Evolutionary conservation across 352 stramenopile species (phyloP).

Genomic region (Globisporangium yorkense): DNA sequence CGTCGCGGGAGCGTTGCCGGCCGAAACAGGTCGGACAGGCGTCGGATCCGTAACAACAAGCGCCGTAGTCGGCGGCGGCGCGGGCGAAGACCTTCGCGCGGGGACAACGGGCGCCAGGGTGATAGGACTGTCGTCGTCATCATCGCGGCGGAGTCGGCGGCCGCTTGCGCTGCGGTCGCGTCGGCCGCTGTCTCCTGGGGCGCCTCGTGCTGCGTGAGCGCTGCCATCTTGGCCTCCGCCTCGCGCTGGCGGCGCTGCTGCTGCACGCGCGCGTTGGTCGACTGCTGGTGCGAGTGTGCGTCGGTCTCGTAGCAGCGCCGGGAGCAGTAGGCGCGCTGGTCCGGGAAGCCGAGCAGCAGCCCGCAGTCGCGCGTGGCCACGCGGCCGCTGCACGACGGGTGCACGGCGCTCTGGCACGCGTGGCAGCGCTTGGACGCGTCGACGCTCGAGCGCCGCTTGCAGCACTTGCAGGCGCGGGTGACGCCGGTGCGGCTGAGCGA

Average conservation of each 20-base stretch:
- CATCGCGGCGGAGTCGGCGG: too few species aligned
- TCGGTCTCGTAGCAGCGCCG: constrained; percentile 35
- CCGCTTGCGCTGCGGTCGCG: too few species aligned
- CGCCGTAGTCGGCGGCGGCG: too few species aligned
- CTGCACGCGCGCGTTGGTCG: constrained; percentile 3
- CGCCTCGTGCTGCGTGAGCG: not conserved
- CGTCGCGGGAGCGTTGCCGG: too few species aligned
- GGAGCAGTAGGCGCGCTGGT: constrained; percentile 27
- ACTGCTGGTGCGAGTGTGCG: constrained; percentile 6
- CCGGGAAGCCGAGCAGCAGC: constrained; percentile 28
- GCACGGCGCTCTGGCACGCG: constrained; percentile 25
- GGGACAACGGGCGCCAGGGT: too few species aligned
- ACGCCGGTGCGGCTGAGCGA: not conserved
- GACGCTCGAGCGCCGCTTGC: constrained; percentile 9
- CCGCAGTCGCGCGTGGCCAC: constrained; percentile 30
- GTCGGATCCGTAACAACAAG: too few species aligned
- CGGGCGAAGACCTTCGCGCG: too few species aligned
- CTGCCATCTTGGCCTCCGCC: too few species aligned
- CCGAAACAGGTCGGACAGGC: too few species aligned
- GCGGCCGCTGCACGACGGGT: constrained; percentile 28
- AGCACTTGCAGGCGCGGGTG: not conserved
- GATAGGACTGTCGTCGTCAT: too few species aligned
- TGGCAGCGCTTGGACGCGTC: constrained; percentile 29
- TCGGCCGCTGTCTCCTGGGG: not conserved
- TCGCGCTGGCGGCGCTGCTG: not conserved